Evolutionary conservation across 345 rosid species (phyloP).

Genomic region (Hevea brasiliensis): DNA sequence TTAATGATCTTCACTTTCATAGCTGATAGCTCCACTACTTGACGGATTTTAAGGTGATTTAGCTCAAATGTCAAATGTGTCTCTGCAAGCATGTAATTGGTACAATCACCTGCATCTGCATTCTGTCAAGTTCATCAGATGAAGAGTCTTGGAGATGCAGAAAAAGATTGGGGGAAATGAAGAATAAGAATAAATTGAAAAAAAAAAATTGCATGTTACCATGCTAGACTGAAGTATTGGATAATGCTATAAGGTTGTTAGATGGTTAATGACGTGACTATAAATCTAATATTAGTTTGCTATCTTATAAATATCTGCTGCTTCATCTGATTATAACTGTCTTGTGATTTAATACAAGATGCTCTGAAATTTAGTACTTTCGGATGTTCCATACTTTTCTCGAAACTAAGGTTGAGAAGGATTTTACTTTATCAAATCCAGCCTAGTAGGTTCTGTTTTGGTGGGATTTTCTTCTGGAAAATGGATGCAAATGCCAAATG

Average conservation of each 20-base stretch:
- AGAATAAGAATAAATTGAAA: too few relatives aligned
- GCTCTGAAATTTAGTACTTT: neutral
- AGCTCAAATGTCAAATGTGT: constrained; percentile 4
- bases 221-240: neutral
- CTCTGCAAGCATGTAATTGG: neutral
- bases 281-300: neutral
- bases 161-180: neutral
- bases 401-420: neutral
- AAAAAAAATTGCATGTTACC: too few relatives aligned
- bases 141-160: neutral
- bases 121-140: neutral
- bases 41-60: neutral
- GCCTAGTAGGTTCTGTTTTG: neutral
- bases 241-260: neutral
- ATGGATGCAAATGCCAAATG: neutral
- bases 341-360: neutral
- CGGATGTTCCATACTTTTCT: neutral
- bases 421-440: neutral
- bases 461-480: neutral
- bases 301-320: neutral
- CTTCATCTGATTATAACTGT: neutral
- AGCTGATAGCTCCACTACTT: neutral
- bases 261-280: neutral
- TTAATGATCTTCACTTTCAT: neutral
- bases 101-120: neutral